A percentile compares a stretch with the other conserved stretches of the same genome.
These are phyloP conservation scores for Penicillium sp. DNA, from an alignment of 2,329 filamentous ascomycete genomes.

Conservation along the genomic window DNA sequence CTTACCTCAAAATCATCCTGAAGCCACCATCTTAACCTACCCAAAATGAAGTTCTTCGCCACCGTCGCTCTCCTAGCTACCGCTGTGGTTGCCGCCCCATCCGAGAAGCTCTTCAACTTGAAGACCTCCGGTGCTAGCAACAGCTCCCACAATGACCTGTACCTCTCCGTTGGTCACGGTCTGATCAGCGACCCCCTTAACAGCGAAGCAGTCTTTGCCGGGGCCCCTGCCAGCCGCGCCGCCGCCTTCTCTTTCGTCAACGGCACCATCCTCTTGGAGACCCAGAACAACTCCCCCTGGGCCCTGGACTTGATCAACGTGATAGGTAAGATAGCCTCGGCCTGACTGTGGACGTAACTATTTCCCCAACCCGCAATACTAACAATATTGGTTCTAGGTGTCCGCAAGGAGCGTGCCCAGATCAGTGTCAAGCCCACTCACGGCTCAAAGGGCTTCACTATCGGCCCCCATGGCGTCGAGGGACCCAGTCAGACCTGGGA, in stretches of 20 bases:
- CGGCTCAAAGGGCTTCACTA: constrained; percentile 14
- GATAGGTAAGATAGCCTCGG: neutral
- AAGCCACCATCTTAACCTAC: neutral
- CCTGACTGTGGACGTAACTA: neutral
- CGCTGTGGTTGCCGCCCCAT: constrained; percentile 26
- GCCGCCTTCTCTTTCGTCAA: constrained; percentile 14
- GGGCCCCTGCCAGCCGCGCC: constrained; percentile 3
- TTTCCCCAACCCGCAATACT: neutral
- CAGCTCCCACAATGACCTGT: constrained; percentile 18
- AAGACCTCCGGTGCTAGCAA: constrained; percentile 18
- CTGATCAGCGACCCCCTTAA: constrained; percentile 14
- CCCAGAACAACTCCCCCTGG: constrained; percentile 9
- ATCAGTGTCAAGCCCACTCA: constrained; percentile 16
- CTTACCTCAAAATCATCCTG: neutral
- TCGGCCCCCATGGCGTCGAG: neutral
- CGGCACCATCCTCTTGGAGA: constrained; percentile 13
- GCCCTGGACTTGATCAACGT: constrained; percentile 14
- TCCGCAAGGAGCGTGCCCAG: constrained; percentile 13
- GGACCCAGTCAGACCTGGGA: constrained; percentile 11
- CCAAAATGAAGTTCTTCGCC: constrained; percentile 30
- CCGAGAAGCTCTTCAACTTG: constrained; percentile 16
- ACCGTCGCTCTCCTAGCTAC: constrained; percentile 30
- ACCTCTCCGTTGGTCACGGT: constrained; percentile 8
- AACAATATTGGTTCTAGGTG: neutral
- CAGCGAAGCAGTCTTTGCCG: constrained; percentile 15